Conservation (phyloP, 2,329 filamentous ascomycete genomes). For the Rhinocladiella mackenziei region DNA sequence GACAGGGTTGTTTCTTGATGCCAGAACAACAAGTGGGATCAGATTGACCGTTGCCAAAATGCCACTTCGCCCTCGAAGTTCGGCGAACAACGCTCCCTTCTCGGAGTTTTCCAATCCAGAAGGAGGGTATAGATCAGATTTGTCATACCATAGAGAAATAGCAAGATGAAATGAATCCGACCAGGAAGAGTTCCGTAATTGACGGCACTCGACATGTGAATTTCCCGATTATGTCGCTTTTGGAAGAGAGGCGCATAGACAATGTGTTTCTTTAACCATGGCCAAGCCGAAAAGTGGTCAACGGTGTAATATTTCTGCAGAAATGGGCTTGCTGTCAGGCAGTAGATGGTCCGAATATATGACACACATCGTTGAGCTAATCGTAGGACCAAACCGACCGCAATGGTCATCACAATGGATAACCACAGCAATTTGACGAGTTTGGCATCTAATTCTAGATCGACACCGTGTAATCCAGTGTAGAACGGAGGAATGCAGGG, state of each 20-base stretch:
- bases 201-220: conserved; percentile 63
- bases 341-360: conserved; percentile 44
- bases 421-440: conserved; percentile 34
- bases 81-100: conserved; percentile 62
- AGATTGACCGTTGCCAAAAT: conserved; percentile 83
- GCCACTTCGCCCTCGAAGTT: conserved; percentile 80
- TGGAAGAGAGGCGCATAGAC: conserved; percentile 63
- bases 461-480: conserved; percentile 29
- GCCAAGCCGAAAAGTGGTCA: conserved; percentile 41
- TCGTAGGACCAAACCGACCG: conserved; percentile 40
- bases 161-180: conserved; percentile 68
- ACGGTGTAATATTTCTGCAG: conserved; percentile 46
- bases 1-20: conserved; percentile 87
- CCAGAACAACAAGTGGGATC: conserved; percentile 83
- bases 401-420: conserved; percentile 33
- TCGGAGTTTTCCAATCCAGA: conserved; percentile 42
- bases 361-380: conserved; percentile 43
- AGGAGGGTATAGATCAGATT: conserved; percentile 70
- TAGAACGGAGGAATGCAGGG: conserved; percentile 59
- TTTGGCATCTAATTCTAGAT: conserved; percentile 25
- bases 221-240: conserved; percentile 72
- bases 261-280: conserved; percentile 45
- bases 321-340: conserved; percentile 34
- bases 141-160: conserved; percentile 63
- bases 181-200: conserved; percentile 74